Conservation (phyloP, 306 rosid species). For the Quercus glauca region DNA sequence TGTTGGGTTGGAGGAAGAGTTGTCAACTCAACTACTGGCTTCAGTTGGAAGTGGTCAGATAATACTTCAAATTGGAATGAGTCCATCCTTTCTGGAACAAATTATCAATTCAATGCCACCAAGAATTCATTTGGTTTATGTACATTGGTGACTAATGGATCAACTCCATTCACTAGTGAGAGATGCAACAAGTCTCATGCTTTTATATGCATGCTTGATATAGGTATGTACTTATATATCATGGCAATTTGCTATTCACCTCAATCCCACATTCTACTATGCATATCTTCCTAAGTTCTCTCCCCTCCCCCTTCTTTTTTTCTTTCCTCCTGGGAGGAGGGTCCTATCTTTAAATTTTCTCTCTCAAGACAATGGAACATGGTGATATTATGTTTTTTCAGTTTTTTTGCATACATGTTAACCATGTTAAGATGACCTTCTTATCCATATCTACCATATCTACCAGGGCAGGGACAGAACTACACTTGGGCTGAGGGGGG, state of each 20-base stretch:
- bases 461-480: too few relatives aligned
- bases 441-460: slow-evolving; percentile 19
- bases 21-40: slow-evolving; percentile 43
- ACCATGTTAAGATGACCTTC: slow-evolving; percentile 12
- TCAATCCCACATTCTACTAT: not conserved
- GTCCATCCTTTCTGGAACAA: slow-evolving; percentile 38
- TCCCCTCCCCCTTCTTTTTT: too few relatives aligned
- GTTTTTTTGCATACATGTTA: not conserved
- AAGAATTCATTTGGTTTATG: slow-evolving; percentile 47
- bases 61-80: slow-evolving; percentile 59
- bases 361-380: not conserved
- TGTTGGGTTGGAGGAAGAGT: slow-evolving; percentile 93
- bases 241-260: not conserved
- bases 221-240: slow-evolving; percentile 46
- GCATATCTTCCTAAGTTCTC: too few relatives aligned
- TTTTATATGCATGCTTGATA: slow-evolving; percentile 65
- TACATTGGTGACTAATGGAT: slow-evolving; percentile 46
- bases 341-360: not conserved
- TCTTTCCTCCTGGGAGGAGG: too few relatives aligned
- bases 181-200: slow-evolving; percentile 54
- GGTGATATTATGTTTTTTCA: not conserved
- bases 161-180: slow-evolving; percentile 44
- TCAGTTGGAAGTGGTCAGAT: slow-evolving; percentile 82
- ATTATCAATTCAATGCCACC: slow-evolving; percentile 24
- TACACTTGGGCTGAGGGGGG: too few relatives aligned